Percentiles rank a stretch among this genome's conserved stretches.
phyloP scores from a whole-genome alignment of 495 filamentous ascomycete species.

The Penicillium paradoxum region DNA sequence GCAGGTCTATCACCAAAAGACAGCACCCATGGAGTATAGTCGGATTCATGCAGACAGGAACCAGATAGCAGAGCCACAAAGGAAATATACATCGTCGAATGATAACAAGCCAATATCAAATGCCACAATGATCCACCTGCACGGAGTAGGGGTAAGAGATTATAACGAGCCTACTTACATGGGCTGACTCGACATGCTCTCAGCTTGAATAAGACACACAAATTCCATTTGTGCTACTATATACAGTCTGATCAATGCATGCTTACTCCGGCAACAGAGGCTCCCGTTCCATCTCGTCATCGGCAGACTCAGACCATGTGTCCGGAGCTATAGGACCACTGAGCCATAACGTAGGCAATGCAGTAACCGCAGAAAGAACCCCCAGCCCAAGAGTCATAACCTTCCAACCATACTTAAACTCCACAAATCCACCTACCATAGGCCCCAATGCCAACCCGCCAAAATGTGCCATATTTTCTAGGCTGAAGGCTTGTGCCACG shows the following conservation, averaged over 20 bases:
- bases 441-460: slow-evolving; percentile 16
- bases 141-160: not conserved
- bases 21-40: not conserved
- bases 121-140: not conserved
- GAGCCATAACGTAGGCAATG: slow-evolving; percentile 18
- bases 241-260: not conserved
- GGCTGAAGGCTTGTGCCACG: slow-evolving; percentile 51
- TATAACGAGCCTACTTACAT: not conserved
- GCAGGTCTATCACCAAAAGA: not conserved
- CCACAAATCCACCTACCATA: slow-evolving; percentile 15
- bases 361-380: slow-evolving; percentile 17
- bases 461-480: slow-evolving; percentile 45
- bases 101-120: not conserved
- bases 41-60: not conserved
- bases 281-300: slow-evolving; percentile 8
- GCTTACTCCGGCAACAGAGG: slow-evolving; percentile 6
- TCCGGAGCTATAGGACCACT: slow-evolving; percentile 4
- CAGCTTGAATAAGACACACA: not conserved
- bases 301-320: slow-evolving; percentile 4
- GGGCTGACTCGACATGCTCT: not conserved
- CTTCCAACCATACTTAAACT: slow-evolving; percentile 13
- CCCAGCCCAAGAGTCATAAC: slow-evolving; percentile 20
- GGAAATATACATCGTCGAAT: not conserved
- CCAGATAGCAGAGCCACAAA: not conserved
- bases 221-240: not conserved